A percentile compares a stretch with the other conserved stretches of the same genome.
phyloP scores from a whole-genome alignment of 2,329 filamentous ascomycete genomes.

The Fusarium duplospermum region DNA sequence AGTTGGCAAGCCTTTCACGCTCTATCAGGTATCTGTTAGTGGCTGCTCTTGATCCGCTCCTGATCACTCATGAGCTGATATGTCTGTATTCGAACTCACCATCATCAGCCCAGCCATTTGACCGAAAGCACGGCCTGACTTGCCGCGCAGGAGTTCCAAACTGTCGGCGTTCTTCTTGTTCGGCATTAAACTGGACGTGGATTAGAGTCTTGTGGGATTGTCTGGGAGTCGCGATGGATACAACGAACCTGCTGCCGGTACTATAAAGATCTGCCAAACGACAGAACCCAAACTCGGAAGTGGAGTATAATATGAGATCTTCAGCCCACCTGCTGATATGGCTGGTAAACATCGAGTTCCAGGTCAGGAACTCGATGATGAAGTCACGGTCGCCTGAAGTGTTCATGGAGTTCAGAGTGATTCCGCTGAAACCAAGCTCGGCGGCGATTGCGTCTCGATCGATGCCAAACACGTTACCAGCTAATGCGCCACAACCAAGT shows the following conservation, averaged over 20 bases:
- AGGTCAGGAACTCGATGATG: conserved; percentile 77
- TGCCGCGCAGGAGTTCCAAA: conserved; percentile 44
- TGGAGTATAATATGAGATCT: conserved; percentile 71
- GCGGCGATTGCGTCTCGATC: conserved; percentile 52
- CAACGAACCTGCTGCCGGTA: conserved; percentile 36
- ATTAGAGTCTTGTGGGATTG: conserved; percentile 25
- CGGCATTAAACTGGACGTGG: conserved; percentile 30
- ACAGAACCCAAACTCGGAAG: conserved; percentile 39
- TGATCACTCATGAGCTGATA: conserved; percentile 40
- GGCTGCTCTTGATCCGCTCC: conserved; percentile 42
- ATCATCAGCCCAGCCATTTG: conserved; percentile 72
- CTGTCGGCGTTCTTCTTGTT: conserved; percentile 40
- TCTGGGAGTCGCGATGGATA: conserved; percentile 49
- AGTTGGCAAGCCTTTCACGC: conserved; percentile 70
- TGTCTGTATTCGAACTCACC: conserved; percentile 44
- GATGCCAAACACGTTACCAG: conserved; percentile 46
- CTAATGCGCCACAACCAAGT: conserved; percentile 31
- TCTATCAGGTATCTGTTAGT: conserved; percentile 52
- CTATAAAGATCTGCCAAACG: conserved; percentile 40
- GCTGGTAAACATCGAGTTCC: conserved; percentile 75
- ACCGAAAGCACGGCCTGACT: conserved; percentile 41
- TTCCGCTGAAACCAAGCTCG: conserved; percentile 78
- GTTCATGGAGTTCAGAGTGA: conserved; percentile 77
- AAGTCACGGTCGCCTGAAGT: conserved; percentile 79
- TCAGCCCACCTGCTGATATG: conserved; percentile 80